Base-by-base conservation (phyloP, 352 stramenopile species). In the Pilasporangium apinafurcum region DNA sequence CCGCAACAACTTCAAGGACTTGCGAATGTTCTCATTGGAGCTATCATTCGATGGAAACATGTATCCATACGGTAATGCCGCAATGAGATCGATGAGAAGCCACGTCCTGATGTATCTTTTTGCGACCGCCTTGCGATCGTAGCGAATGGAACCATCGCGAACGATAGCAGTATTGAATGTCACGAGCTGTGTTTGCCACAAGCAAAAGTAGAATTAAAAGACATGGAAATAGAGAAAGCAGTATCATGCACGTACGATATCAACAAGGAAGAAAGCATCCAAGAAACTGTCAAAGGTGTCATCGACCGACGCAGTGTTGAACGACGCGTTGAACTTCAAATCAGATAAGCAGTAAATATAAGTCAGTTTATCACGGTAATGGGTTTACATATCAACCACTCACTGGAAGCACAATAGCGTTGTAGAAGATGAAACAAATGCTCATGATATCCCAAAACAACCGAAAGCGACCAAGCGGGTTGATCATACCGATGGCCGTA, bases 371-470 rank as follows among this genome's bases (percentile, higher is more conserved):
- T 31, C 10, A 12, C 10, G 25, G 37, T n/a, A 18, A 32, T 9
- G 17, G 26, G 39, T 18, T 37, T 29, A 43, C 27, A 8, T 14
- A 16, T 51, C 6, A 56, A 36, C 51, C n/a, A 41, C 58, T 40
- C 66, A 87, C 71, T 43, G 71, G 75, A 29, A 87, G 52, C 14
- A 68, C 57, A 29, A 88, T 62, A 2, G 76, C 76, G 35, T 86
- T 88, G 59, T 83, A 85, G 24, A 86, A 78, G 44, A 86, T 88
- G 49, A 88, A 84, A 10, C 16, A 44, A 28, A 88, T 86, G 43
- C 76, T 84, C 18, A 69, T 52, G 18, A 86, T 44, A 50, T 88
- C 76, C 75, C 76, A 88, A 22, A 46, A 53, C 7, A 88, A 55
- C 6, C 76, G 72, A 42, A 84, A 65, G 35, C 57, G 57, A 1